Percentiles rank a stretch among this genome's conserved stretches.
phyloP scores from a whole-genome alignment of 2,329 filamentous ascomycete species.

The Domatiomyces globalis region DNA sequence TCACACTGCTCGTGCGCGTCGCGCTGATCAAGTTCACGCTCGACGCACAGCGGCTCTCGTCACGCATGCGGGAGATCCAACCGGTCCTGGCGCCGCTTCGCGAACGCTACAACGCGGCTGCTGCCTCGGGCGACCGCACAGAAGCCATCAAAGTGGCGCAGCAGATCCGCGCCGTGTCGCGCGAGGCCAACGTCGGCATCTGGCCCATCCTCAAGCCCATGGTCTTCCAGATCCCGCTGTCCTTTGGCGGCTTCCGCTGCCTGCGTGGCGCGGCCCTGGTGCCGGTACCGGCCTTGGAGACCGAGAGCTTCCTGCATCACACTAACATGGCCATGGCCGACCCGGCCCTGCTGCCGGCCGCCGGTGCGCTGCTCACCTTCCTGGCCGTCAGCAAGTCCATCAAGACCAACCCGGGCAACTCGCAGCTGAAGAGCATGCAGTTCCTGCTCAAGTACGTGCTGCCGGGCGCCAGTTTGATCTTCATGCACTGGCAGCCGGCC shows the following conservation, averaged over 20 bases:
- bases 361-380: constrained; percentile 44
- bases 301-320: constrained; percentile 64
- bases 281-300: constrained; percentile 65
- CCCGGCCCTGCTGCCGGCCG: constrained; percentile 58
- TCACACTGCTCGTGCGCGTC: constrained; percentile 51
- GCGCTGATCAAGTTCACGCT: constrained; percentile 54
- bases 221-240: constrained; percentile 51
- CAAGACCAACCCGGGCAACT: constrained; percentile 17
- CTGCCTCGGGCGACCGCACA: constrained; percentile 32
- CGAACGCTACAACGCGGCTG: constrained; percentile 37
- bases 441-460: constrained; percentile 30
- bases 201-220: constrained; percentile 42
- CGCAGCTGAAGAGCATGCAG: constrained; percentile 13
- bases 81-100: constrained; percentile 44
- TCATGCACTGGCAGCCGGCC: constrained; percentile 43
- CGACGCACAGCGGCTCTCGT: constrained; percentile 45
- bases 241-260: constrained; percentile 67
- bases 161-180: constrained; percentile 39
- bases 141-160: constrained; percentile 33
- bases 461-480: constrained; percentile 38
- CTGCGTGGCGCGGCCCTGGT: constrained; percentile 59
- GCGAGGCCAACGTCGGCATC: constrained; percentile 40
- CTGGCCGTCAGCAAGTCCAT: constrained; percentile 42
- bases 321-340: constrained; percentile 61
- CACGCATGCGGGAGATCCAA: constrained; percentile 48